Evolutionary conservation across 306 rosid species (phyloP).

Genomic region (Oxytropis ochrocephala): DNA sequence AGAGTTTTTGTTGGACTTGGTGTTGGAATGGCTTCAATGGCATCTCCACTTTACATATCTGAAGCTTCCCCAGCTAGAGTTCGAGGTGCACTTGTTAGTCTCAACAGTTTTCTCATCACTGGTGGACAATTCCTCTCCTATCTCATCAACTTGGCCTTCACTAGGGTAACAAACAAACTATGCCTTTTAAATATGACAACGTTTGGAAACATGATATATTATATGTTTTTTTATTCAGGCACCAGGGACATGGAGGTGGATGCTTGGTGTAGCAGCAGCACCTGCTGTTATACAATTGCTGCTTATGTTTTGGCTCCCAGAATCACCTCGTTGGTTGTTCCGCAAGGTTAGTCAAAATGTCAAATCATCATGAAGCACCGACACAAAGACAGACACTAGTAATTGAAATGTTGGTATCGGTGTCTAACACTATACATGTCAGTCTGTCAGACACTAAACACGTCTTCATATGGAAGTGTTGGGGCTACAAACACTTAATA

Average conservation of each 20-base stretch:
- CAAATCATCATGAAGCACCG: background rate
- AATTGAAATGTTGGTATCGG: no score
- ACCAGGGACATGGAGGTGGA: slow-evolving; percentile 54
- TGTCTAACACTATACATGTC: no score
- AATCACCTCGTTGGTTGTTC: slow-evolving; percentile 58
- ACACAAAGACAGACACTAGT: no score
- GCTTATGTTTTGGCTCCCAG: slow-evolving; percentile 40
- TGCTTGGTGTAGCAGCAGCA: slow-evolving; percentile 47
- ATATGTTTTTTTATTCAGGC: slow-evolving; percentile 33
- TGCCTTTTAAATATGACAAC: no score
- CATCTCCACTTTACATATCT: slow-evolving; percentile 58
- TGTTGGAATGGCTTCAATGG: slow-evolving; percentile 74
- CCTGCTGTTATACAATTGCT: slow-evolving; percentile 32
- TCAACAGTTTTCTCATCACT: slow-evolving; percentile 56
- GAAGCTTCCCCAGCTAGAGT: slow-evolving; percentile 61
- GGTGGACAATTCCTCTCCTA: slow-evolving; percentile 68
- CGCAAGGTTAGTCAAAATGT: slow-evolving; percentile 27
- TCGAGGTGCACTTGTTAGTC: slow-evolving; percentile 62
- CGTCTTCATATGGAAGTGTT: no score
- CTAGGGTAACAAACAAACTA: slow-evolving; percentile 35
- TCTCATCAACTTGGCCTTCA: slow-evolving; percentile 63
- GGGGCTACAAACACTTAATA: no score
- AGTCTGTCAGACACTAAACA: no score
- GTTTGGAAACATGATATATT: no score
- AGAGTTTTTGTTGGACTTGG: slow-evolving; percentile 57